Evolutionary conservation across 2,329 filamentous ascomycete genomes (phyloP).

Genomic region (Emmonsiellopsis sp.): DNA sequence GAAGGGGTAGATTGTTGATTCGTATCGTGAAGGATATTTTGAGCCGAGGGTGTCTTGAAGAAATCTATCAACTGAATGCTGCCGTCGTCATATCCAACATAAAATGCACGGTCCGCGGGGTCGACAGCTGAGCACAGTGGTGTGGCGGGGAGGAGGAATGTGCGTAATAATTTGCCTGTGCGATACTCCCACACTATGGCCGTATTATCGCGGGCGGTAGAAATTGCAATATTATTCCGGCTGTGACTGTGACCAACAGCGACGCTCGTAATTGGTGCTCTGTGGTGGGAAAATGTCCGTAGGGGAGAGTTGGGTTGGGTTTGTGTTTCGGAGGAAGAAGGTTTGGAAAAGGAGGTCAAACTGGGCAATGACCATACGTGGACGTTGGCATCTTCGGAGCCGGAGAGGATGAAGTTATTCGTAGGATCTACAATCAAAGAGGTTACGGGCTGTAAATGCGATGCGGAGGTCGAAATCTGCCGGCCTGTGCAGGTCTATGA

Average conservation of each 20-base stretch:
- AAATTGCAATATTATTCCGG: constrained; percentile 73
- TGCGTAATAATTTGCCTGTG: constrained; percentile 66
- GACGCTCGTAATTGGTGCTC: constrained; percentile 41
- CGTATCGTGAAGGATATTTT: constrained; percentile 27
- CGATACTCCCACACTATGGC: constrained; percentile 90
- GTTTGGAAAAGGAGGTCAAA: constrained; percentile 54
- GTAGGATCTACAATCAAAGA: constrained; percentile 61
- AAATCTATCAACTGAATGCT: constrained; percentile 73
- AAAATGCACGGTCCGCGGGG: constrained; percentile 72
- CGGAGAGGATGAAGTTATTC: constrained; percentile 40
- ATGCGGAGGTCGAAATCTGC: constrained; percentile 34
- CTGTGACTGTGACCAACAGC: constrained; percentile 56
- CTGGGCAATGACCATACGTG: constrained; percentile 81
- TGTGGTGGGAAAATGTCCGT: constrained; percentile 64
- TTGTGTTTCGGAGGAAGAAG: constrained; percentile 30
- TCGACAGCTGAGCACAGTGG: constrained; percentile 69
- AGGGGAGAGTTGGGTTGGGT: constrained; percentile 54
- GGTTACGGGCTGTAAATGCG: constrained; percentile 49
- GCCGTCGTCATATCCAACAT: constrained; percentile 70
- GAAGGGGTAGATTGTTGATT: constrained; percentile 31
- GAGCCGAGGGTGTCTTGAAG: constrained; percentile 42
- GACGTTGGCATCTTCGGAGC: constrained; percentile 65
- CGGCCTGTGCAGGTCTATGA: constrained; percentile 34
- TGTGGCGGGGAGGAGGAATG: constrained; percentile 65
- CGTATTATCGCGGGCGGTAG: constrained; percentile 75